phyloP scores from a whole-genome alignment of 495 filamentous ascomycete species.

The Neurospora sp. region DNA sequence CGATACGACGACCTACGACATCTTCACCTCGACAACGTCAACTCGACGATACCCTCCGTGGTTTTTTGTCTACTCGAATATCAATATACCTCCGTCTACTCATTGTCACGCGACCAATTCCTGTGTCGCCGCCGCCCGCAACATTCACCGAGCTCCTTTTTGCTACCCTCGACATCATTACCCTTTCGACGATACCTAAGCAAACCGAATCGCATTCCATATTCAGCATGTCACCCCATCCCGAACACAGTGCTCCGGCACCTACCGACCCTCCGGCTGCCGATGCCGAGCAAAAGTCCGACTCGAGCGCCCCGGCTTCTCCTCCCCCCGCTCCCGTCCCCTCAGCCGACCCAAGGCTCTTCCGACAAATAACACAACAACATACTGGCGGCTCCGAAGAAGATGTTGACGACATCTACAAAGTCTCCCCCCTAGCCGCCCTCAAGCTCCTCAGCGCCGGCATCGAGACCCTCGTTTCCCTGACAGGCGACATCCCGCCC shows the following conservation, averaged over 20 bases:
- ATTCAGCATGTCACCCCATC: conserved; percentile 2
- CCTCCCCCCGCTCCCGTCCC: conserved; percentile 42
- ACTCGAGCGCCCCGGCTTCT: conserved; percentile 9
- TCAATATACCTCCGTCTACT: not conserved
- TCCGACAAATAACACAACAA: not conserved
- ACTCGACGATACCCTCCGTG: not conserved
- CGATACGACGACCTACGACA: not conserved
- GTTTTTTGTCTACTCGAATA: not conserved
- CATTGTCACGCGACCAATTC: not conserved
- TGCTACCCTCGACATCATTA: not conserved
- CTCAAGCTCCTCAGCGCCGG: conserved; percentile 65
- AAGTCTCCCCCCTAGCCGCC: conserved; percentile 61
- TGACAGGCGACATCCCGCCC: conserved; percentile 63
- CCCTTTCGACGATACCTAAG: not conserved
- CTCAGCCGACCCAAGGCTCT: conserved; percentile 36
- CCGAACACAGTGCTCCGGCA: not conserved
- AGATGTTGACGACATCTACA: conserved; percentile 51
- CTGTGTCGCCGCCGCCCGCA: not conserved
- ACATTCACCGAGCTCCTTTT: not conserved
- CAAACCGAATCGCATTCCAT: not conserved
- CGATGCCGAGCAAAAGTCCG: conserved; percentile 5
- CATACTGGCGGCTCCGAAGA: conserved; percentile 5
- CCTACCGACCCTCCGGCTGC: conserved; percentile 1
- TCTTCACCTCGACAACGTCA: not conserved
- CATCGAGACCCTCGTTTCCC: conserved; percentile 59